These are phyloP conservation scores for Wickerhamiella alocasiicola DNA, from an alignment of 805 yeast species.

Conservation along the genomic window DNA sequence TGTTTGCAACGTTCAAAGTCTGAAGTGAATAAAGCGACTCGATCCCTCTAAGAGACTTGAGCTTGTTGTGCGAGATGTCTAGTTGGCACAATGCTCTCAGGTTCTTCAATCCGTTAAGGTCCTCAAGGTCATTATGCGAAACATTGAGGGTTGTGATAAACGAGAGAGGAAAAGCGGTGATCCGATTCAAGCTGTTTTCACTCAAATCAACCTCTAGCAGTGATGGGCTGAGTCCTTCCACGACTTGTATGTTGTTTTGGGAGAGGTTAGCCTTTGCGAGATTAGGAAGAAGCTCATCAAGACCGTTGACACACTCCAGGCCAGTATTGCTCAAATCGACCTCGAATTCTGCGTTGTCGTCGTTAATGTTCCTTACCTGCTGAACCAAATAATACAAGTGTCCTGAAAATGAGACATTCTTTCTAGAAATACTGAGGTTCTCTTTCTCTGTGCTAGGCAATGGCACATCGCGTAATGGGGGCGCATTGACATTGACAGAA, in stretches of 20 bases:
- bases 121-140: conserved; percentile 15
- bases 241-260: conserved; percentile 14
- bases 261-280: conserved; percentile 15
- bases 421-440: conserved; percentile 12
- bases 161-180: conserved; percentile 17
- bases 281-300: conserved; percentile 17
- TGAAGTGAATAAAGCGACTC: conserved; percentile 17
- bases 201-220: conserved; percentile 17
- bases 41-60: conserved; percentile 16
- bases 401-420: conserved; percentile 13
- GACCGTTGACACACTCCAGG: conserved; percentile 18
- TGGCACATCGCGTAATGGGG: conserved; percentile 11
- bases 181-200: conserved; percentile 14
- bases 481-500: not conserved
- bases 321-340: conserved; percentile 16
- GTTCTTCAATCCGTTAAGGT: conserved; percentile 16
- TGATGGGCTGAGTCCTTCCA: conserved; percentile 19
- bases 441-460: conserved; percentile 14
- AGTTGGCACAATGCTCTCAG: conserved; percentile 19
- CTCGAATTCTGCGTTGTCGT: conserved; percentile 10
- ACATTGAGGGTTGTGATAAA: conserved; percentile 18
- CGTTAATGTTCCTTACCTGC: conserved; percentile 2
- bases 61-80: conserved; percentile 18
- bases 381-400: conserved; percentile 8
- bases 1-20: conserved; percentile 16